A percentile compares a stretch with the other conserved stretches of the same genome.
Conservation (phyloP, 208 protist genomes). For the Naegleria fowleri region DNA sequence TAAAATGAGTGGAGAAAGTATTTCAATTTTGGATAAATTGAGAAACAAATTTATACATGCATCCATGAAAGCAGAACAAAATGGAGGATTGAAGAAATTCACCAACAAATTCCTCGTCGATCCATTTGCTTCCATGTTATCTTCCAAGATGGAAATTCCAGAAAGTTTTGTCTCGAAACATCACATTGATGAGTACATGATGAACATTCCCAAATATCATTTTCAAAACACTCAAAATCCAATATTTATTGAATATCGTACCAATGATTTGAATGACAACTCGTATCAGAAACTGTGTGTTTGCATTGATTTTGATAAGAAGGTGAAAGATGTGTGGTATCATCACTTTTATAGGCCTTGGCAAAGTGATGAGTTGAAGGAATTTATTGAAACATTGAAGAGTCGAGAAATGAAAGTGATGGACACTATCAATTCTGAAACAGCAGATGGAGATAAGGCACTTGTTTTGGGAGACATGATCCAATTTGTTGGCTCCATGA, state of each 20-base stretch:
- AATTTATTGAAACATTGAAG: not conserved
- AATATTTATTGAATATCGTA: constrained; percentile 8
- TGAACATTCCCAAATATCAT: not conserved
- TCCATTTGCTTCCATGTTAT: not conserved
- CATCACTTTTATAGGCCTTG: not conserved
- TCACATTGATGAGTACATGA: not conserved
- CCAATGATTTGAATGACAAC: not conserved
- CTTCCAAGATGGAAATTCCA: not conserved
- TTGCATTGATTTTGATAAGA: not conserved
- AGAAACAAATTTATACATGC: not conserved
- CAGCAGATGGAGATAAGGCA: not conserved
- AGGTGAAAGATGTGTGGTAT: not conserved
- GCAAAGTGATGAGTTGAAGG: not conserved
- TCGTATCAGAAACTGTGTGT: not conserved
- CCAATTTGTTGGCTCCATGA: not conserved
- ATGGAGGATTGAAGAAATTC: not conserved
- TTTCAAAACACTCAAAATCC: not conserved
- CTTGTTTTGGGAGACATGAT: not conserved
- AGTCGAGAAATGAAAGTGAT: not conserved
- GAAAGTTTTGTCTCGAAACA: not conserved
- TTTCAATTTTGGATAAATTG: not conserved
- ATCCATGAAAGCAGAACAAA: not conserved
- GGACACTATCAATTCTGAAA: not conserved
- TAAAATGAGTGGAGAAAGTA: not conserved
- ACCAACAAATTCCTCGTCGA: not conserved